Conservation (phyloP, 1,284 basidiomycete genomes). For the Leccinum subrobustum region DNA sequence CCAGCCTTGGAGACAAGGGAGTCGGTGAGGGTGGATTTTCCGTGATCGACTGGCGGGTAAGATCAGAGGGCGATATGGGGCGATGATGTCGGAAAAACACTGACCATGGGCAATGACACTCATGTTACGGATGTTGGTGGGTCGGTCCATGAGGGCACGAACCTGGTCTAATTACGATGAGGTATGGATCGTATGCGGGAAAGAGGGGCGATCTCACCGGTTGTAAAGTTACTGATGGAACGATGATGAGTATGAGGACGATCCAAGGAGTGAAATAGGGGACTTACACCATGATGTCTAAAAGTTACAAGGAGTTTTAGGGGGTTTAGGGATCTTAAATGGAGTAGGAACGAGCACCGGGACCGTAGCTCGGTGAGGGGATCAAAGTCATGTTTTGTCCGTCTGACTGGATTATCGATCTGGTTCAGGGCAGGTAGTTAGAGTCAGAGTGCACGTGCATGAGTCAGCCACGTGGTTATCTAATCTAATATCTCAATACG, state of each 20-base stretch:
- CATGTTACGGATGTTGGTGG: conserved; percentile 98
- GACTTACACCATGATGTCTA: conserved; percentile 76
- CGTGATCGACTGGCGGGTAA: conserved; percentile 85
- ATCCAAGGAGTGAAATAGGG: conserved; percentile 9
- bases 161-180: conserved; percentile 69
- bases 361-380: conserved; percentile 15
- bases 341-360: conserved; percentile 15
- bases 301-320: conserved; percentile 35
- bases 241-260: conserved; percentile 38
- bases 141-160: conserved; percentile 85
- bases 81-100: conserved; percentile 29
- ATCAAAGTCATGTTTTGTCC: conserved; percentile 14
- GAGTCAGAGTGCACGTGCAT: conserved; percentile 4
- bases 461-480: conserved; percentile 17
- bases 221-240: conserved; percentile 75
- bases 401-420: conserved; percentile 31
- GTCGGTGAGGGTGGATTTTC: conserved; percentile 99
- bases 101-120: conserved; percentile 93
- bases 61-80: conserved; percentile 19
- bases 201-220: conserved; percentile 54
- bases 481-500: background rate
- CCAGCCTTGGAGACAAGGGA: conserved; percentile 99
- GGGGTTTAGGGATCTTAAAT: background rate
- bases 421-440: conserved; percentile 33
- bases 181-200: background rate